Base-by-base conservation (phyloP, 768 basidiomycete species). In the Cubamyces sp. region DNA sequence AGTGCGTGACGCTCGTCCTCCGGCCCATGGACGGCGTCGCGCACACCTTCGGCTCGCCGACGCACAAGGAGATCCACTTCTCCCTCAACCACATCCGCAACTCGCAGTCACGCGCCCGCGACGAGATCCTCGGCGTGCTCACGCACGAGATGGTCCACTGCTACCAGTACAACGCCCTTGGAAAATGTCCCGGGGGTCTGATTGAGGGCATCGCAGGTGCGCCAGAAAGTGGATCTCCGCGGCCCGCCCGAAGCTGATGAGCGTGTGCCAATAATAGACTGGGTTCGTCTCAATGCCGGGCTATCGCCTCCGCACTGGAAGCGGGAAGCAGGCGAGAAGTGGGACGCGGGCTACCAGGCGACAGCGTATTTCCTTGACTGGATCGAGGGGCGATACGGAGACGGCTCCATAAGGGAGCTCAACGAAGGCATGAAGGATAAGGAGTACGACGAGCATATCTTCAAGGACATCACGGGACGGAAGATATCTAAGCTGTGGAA, bases 121-220 rank as follows among this genome's bases (percentile, higher is more conserved):
- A 87, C 49, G 91, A 93, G 74, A 86, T 92, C 51, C 65, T 76
- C 43, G 91, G 91, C 4, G 89, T 92, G 3, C 77, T 93, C 3
- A 76, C 82, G 39, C 91, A 90, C 70, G 90, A 93, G 74, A 81
- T 88, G 69, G 90, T 91, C 6, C 91, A 93, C 65, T 92, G 88
- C 69, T 92, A 81, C 70, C 91, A 92, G 69, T 83, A 85, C 73
- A 80, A 90, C 66, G 88, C 81, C 1, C 69, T 75, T 23, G 85
- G 78, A 25, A 82, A 80, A 45, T 87, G 83, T 65, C 88, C 89
- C 0, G 81, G 83, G 1, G 91, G 91, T 1, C 75, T 94, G 49
- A 84, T 91, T 64, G 91, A 94, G 69, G 91, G 91, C 19, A 80
- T 94, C 26, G 91, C 91, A 72, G 90, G 90, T 88, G 61, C 45